phyloP scores from a whole-genome alignment of 179 eudicot genomes.

The Beta corolliflora region DNA sequence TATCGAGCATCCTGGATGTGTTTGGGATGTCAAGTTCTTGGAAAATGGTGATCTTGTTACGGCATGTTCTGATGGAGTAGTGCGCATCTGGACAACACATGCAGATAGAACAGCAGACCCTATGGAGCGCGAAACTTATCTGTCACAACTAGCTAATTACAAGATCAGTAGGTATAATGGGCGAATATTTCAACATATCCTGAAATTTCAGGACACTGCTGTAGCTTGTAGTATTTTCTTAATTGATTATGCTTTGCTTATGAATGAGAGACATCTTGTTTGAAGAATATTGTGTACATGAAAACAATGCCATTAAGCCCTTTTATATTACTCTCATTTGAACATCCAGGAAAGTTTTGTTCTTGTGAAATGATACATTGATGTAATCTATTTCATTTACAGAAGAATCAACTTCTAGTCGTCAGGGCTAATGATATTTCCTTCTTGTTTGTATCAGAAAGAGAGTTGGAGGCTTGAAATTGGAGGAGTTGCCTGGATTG shows the following conservation, averaged over 20 bases:
- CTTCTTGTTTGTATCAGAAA: conserved; percentile 55
- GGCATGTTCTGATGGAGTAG: conserved; percentile 94
- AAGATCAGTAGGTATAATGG: conserved; percentile 75
- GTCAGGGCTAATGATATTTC: conserved; percentile 23
- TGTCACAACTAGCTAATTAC: conserved; percentile 66
- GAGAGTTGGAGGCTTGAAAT: conserved; percentile 87
- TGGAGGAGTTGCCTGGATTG: conserved; percentile 92
- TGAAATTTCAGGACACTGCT: neutral
- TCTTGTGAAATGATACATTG: neutral
- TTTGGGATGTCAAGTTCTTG: conserved; percentile 97
- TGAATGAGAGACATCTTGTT: neutral
- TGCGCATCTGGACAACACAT: conserved; percentile 80
- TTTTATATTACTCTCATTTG: neutral
- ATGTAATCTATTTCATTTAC: neutral
- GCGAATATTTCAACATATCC: neutral
- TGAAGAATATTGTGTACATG: neutral
- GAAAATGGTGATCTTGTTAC: conserved; percentile 93
- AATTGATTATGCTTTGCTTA: neutral
- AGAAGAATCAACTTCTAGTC: neutral
- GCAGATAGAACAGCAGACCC: conserved; percentile 68
- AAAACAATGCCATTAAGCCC: neutral
- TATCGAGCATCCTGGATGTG: conserved; percentile 98
- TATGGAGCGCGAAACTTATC: conserved; percentile 58
- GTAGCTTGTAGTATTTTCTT: neutral
- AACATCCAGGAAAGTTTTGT: neutral